Evolutionary conservation across 1,284 basidiomycete genomes (phyloP).

Genomic region (Paramarasmius palmivorus): DNA sequence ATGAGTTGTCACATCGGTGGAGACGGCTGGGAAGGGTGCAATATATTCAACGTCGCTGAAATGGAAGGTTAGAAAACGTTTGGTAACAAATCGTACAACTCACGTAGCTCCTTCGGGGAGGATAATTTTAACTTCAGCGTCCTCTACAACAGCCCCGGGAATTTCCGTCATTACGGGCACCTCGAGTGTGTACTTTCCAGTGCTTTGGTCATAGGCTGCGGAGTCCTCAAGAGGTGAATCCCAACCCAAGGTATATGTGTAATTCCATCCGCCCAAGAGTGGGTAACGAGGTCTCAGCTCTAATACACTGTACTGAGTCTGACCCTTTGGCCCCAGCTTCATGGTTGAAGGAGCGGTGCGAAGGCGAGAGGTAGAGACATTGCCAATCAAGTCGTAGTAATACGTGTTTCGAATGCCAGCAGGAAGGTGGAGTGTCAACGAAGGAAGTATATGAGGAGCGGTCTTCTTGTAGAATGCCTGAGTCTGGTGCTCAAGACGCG

Average conservation of each 20-base stretch:
- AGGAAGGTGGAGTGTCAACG: slow-evolving; percentile 77
- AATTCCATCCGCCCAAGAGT: slow-evolving; percentile 97
- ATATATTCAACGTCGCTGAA: slow-evolving; percentile 75
- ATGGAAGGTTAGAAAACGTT: slow-evolving; percentile 7
- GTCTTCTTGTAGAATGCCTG: slow-evolving; percentile 67
- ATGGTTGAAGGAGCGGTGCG: slow-evolving; percentile 64
- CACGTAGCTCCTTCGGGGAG: slow-evolving; percentile 94
- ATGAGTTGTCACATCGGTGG: slow-evolving; percentile 62
- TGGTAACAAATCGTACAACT: slow-evolving; percentile 32
- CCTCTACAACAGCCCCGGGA: slow-evolving; percentile 78
- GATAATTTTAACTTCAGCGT: slow-evolving; percentile 80
- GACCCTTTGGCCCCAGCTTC: slow-evolving; percentile 46
- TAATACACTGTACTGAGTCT: slow-evolving; percentile 59
- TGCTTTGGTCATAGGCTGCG: slow-evolving; percentile 58
- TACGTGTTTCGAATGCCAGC: slow-evolving; percentile 80
- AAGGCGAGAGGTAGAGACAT: slow-evolving; percentile 93
- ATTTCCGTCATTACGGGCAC: slow-evolving; percentile 88
- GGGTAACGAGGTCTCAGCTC: slow-evolving; percentile 93
- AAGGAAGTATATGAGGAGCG: slow-evolving; percentile 71
- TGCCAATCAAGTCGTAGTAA: slow-evolving; percentile 91
- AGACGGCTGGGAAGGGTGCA: slow-evolving; percentile 77
- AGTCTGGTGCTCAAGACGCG: slow-evolving; percentile 84
- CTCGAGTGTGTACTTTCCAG: slow-evolving; percentile 69
- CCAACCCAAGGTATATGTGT: slow-evolving; percentile 92
- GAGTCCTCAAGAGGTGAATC: slow-evolving; percentile 83